Evolutionary conservation across 1,284 basidiomycete species (phyloP).

Genomic region (Apiotrichum sp.): DNA sequence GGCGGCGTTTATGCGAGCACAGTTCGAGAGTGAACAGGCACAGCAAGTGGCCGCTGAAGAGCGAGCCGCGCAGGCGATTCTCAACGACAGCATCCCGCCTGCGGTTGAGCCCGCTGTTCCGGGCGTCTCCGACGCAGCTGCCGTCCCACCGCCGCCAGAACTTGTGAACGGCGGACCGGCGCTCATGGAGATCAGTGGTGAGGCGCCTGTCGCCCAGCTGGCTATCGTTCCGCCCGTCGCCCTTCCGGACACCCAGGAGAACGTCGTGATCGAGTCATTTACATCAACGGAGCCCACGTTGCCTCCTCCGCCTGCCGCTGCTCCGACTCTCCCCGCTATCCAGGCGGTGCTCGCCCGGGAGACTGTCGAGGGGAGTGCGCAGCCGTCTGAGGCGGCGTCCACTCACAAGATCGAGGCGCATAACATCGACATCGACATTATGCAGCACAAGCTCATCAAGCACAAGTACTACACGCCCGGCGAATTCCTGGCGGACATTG

Average conservation of each 20-base stretch:
- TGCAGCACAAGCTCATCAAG: conserved; percentile 80
- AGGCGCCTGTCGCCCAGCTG: neutral
- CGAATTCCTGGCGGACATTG: conserved; percentile 81
- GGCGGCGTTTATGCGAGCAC: conserved; percentile 19
- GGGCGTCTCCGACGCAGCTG: neutral
- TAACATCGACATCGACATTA: conserved; percentile 83
- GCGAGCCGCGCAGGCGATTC: neutral
- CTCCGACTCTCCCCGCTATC: neutral
- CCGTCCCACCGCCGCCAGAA: neutral
- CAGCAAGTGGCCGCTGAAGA: conserved; percentile 4
- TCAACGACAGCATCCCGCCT: neutral
- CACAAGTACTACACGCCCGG: conserved; percentile 80
- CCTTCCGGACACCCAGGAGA: neutral
- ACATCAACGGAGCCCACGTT: conserved; percentile 1
- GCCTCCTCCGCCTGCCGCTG: neutral
- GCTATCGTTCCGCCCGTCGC: neutral
- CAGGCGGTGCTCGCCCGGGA: neutral
- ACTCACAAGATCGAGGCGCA: conserved; percentile 41
- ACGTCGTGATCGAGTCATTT: neutral
- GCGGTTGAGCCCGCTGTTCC: neutral
- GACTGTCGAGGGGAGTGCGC: neutral
- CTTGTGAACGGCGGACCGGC: neutral
- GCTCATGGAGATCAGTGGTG: neutral
- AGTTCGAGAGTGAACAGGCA: conserved; percentile 19
- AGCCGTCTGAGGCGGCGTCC: neutral